A percentile compares a stretch with the other conserved stretches of the same genome.
Conservation (phyloP, 225 moss, liverwort and hornwort species). For the Pseudoscleropodium purum region DNA sequence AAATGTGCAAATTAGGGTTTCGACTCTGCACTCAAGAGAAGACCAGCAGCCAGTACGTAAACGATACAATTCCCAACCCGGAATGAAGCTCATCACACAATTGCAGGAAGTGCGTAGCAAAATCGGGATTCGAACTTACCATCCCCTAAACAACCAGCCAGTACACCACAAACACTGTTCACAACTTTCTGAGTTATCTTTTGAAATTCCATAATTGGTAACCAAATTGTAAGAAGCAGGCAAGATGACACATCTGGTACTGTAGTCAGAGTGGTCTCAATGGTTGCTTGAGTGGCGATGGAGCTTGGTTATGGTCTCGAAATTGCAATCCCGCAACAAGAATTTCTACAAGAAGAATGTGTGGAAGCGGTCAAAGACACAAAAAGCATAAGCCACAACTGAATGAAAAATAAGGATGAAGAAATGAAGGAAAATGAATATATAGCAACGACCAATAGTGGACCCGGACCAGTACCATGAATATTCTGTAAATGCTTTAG, state of each 20-base stretch:
- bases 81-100: background rate
- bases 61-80: background rate
- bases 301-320: background rate
- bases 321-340: background rate
- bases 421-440: background rate
- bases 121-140: background rate
- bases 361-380: background rate
- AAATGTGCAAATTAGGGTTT: background rate
- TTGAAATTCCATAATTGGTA: background rate
- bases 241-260: background rate
- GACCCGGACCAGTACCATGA: background rate
- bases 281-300: background rate
- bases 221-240: background rate
- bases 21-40: background rate
- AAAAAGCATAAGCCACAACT: background rate
- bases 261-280: background rate
- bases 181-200: background rate
- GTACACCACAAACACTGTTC: background rate
- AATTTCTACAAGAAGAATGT: background rate
- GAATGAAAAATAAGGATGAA: background rate
- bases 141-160: background rate
- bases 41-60: background rate
- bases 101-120: background rate
- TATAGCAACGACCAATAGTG: background rate
- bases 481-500: background rate